Conservation (phyloP, 2,329 filamentous ascomycete genomes). For the Nothomitra cinnamomea region DNA sequence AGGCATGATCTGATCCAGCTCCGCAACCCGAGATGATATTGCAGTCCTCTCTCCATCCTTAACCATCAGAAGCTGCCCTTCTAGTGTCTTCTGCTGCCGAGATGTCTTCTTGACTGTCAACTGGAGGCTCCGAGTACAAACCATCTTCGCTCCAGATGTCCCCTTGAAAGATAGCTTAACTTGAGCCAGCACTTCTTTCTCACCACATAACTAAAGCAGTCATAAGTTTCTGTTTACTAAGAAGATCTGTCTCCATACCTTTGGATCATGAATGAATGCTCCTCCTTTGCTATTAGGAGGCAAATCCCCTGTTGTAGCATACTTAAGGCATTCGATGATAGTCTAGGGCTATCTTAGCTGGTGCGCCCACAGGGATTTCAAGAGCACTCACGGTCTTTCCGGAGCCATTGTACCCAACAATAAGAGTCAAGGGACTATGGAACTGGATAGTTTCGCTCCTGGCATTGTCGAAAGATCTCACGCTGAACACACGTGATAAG, state of each 20-base stretch:
- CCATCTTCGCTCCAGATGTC: conserved; percentile 61
- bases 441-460: conserved; percentile 69
- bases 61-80: conserved; percentile 57
- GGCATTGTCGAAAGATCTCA: conserved; percentile 72
- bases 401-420: conserved; percentile 93
- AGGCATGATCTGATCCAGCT: conserved; percentile 72
- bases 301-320: conserved; percentile 85
- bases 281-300: conserved; percentile 81
- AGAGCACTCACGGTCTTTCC: conserved; percentile 56
- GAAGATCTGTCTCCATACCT: conserved; percentile 29
- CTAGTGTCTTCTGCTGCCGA: conserved; percentile 65
- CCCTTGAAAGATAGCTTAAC: conserved; percentile 78
- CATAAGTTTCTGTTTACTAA: background rate
- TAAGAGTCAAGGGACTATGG: conserved; percentile 78
- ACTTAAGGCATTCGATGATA: conserved; percentile 97
- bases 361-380: conserved; percentile 1
- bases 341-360: conserved; percentile 35
- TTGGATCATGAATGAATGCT: conserved; percentile 95
- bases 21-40: conserved; percentile 62
- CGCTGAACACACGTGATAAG: conserved; percentile 22
- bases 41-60: conserved; percentile 65
- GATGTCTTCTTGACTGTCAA: conserved; percentile 71
- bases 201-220: conserved; percentile 45
- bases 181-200: conserved; percentile 79
- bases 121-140: conserved; percentile 69